phyloP scores from a whole-genome alignment of 768 basidiomycete species.

The Artomyces pyxidatus region DNA sequence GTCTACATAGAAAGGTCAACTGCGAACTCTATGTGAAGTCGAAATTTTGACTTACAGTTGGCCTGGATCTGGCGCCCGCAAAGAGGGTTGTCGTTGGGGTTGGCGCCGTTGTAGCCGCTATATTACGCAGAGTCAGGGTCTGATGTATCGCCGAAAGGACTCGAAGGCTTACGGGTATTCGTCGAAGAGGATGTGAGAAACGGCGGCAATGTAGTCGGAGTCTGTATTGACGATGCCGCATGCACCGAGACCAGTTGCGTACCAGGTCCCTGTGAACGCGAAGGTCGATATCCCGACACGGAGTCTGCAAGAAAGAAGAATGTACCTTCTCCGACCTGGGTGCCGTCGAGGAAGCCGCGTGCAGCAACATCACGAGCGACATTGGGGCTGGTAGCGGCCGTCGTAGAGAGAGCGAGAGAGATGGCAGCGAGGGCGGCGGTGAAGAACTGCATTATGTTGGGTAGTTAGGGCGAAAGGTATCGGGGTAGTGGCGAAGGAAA shows the following conservation, averaged over 20 bases:
- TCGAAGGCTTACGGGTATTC: conserved; percentile 41
- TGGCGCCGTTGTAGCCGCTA: conserved; percentile 46
- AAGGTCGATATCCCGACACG: conserved; percentile 1
- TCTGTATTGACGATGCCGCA: conserved; percentile 53
- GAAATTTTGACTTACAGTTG: conserved; percentile 34
- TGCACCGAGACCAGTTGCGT: conserved; percentile 51
- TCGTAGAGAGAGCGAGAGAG: conserved; percentile 32
- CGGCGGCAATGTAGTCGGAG: conserved; percentile 47
- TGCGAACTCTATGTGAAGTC: conserved; percentile 5
- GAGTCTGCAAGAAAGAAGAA: too few relatives aligned
- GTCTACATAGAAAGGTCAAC: conserved; percentile 29
- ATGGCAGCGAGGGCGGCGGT: conserved; percentile 35
- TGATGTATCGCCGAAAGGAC: neutral
- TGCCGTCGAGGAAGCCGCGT: conserved; percentile 33
- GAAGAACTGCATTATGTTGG: conserved; percentile 30
- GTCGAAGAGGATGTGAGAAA: conserved; percentile 49
- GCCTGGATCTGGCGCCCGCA: conserved; percentile 42
- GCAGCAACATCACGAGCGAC: neutral
- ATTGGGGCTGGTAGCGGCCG: conserved; percentile 22
- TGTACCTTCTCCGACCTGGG: conserved; percentile 41
- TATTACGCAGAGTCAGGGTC: neutral
- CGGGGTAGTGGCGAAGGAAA: conserved; percentile 6
- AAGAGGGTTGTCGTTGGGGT: conserved; percentile 74
- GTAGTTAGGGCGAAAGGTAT: neutral
- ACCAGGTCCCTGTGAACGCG: conserved; percentile 39